These are phyloP conservation scores for Blastobotrys apis DNA, from an alignment of 1,139 yeast genomes.

Conservation along the genomic window DNA sequence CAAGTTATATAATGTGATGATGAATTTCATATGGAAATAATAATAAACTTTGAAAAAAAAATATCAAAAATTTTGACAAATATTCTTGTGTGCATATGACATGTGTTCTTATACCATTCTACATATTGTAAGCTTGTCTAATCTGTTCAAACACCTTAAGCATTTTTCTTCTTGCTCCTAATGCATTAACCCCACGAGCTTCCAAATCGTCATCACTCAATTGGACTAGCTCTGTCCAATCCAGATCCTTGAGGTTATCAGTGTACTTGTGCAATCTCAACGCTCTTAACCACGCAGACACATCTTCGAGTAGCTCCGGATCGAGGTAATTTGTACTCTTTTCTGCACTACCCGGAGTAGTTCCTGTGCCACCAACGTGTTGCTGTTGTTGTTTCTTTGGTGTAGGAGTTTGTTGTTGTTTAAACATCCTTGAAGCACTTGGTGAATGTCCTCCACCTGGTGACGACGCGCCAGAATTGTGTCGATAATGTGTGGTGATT, in stretches of 20 bases:
- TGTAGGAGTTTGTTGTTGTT: background rate
- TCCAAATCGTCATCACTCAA: conserved; percentile 67
- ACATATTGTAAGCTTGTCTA: conserved; percentile 36
- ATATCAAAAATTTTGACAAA: background rate
- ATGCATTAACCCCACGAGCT: conserved; percentile 78
- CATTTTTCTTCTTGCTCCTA: conserved; percentile 91
- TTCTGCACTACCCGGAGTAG: too few species aligned
- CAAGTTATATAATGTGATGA: conserved; percentile 8
- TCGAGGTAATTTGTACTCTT: conserved; percentile 51
- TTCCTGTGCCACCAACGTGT: too few species aligned
- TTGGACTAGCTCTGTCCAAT: conserved; percentile 76
- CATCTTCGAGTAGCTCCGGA: conserved; percentile 61
- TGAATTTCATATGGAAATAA: too few species aligned
- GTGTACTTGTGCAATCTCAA: conserved; percentile 91
- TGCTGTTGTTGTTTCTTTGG: background rate
- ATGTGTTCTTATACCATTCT: too few species aligned
- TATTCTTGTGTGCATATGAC: background rate
- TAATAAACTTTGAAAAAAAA: background rate
- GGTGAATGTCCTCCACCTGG: background rate
- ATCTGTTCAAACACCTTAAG: conserved; percentile 88
- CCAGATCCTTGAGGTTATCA: conserved; percentile 65
- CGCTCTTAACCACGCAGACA: conserved; percentile 90
- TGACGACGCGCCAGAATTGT: background rate
- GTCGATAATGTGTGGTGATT: background rate
- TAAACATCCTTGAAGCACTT: background rate